Evolutionary conservation across 257 asterid genomes (phyloP), one percentile per base, ranked within the genome.

Genomic region (Jacaranda mimosifolia): DNA sequence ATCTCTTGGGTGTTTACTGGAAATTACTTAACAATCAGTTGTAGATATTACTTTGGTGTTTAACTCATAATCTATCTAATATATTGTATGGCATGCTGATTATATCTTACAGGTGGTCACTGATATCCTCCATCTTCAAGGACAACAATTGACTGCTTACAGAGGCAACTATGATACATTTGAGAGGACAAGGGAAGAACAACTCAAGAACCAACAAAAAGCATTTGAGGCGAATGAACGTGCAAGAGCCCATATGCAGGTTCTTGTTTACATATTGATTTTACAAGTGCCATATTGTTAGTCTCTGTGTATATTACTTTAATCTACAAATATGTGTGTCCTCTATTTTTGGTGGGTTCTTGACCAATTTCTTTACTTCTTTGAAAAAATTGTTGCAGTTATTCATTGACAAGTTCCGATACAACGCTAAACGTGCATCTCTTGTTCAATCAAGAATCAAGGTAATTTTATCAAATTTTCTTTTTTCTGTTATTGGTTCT

Each of bases 361-460:
- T 57, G 72, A 69, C 36, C 62, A 14, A 26, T 55, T 12, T 13
- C 36, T 39, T 53, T 85, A 19, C 13, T 21, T 9, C 19, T 13
- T 60, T 55, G 73, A 14, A 9, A 74, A 74, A 72, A 42, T 35
- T 74, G 32, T 76, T 81, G 89, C 97, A 95, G 99, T 19, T 91
- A 48, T 95, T 95, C 84, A 90, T 95, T 83, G 98, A 95, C 83
- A 95, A 95, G 91, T 95, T 95, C 83, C 97, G 99, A 32, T 95
- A 86, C 82, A 95, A 95, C 78, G 99, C 99, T 17, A 95, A 95
- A 89, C 98, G 98, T 69, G 98, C 97, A 42, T 91, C 99, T 79
- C 99, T 95, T 83, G 99, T 95, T 84, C 99, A 95, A 85, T 93
- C 99, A 56, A 95, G 99, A 88, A 95, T 95, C 81, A 95, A 95